Evolutionary conservation across 2,329 filamentous ascomycete species (phyloP).

Genomic region (Nothophaeocryptopus gaeumannii): DNA sequence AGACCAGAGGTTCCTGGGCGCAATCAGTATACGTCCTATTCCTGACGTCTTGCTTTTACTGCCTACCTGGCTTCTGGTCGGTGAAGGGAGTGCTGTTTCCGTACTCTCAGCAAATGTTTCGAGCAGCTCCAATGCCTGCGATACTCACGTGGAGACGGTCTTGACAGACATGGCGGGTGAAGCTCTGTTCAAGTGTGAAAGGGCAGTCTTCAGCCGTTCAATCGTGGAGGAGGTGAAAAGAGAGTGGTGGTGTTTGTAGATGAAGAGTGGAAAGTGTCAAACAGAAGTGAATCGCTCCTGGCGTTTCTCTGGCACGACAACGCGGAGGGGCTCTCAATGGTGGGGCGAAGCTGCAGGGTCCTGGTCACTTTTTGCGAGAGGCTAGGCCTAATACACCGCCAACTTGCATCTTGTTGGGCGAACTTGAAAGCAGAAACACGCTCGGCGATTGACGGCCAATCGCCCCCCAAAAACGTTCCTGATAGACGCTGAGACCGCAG

Average conservation of each 20-base stretch:
- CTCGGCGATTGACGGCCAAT: conserved; percentile 12
- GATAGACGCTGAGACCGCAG: not conserved
- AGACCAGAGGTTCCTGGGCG: conserved; percentile 65
- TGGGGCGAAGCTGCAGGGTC: too few species aligned
- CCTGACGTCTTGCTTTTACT: too few species aligned
- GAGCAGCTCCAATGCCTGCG: too few species aligned
- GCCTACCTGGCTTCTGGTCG: conserved; percentile 93
- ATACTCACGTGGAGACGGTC: conserved; percentile 71
- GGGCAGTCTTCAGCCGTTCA: conserved; percentile 10
- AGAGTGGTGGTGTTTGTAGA: not conserved
- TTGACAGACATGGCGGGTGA: conserved; percentile 63
- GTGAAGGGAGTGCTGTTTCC: conserved; percentile 57
- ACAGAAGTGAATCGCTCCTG: too few species aligned
- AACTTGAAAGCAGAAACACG: not conserved
- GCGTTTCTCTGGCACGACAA: too few species aligned
- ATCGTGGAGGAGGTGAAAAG: conserved; percentile 8
- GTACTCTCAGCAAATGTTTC: too few species aligned
- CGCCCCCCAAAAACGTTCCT: not conserved
- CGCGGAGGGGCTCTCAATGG: too few species aligned
- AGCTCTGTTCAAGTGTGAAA: conserved; percentile 7
- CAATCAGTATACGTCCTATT: not conserved
- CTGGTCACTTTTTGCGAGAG: too few species aligned
- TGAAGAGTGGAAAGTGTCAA: not conserved
- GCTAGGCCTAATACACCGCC: too few species aligned
- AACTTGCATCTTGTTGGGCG: too few species aligned